These are phyloP conservation scores for Phytophthora cactorum DNA, from an alignment of 352 stramenopile species.

Conservation along the genomic window DNA sequence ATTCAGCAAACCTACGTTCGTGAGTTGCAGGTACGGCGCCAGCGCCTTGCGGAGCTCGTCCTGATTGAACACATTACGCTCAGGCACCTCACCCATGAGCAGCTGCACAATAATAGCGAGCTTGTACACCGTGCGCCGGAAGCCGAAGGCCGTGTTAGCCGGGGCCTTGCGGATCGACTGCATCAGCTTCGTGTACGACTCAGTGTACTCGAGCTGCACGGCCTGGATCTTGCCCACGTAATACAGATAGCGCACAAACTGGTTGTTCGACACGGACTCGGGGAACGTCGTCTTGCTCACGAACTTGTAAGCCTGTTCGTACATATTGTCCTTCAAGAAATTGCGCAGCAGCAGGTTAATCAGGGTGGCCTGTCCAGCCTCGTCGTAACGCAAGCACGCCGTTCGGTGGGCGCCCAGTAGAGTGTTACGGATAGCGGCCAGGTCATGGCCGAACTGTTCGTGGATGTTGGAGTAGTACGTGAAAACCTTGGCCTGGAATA, in stretches of 20 bases:
- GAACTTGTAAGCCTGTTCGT: constrained; percentile 94
- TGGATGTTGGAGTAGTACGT: constrained; percentile 81
- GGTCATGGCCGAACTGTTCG: constrained; percentile 67
- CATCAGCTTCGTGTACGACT: constrained; percentile 96
- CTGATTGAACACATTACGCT: constrained; percentile 94
- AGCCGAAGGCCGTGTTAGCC: constrained; percentile 95
- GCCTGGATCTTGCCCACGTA: constrained; percentile 96
- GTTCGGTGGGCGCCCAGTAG: constrained; percentile 88
- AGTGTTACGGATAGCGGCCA: constrained; percentile 65
- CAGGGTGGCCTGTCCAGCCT: constrained; percentile 90
- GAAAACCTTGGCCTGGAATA: constrained; percentile 82
- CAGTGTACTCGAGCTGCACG: constrained; percentile 97
- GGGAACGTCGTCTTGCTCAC: constrained; percentile 91
- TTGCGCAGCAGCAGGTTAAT: constrained; percentile 93
- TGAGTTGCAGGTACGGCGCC: constrained; percentile 95
- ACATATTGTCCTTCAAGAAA: constrained; percentile 90
- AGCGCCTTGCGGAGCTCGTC: constrained; percentile 91
- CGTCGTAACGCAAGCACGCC: constrained; percentile 88
- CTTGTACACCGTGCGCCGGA: constrained; percentile 96
- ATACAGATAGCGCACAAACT: constrained; percentile 98
- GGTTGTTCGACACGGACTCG: constrained; percentile 97
- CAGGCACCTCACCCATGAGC: constrained; percentile 98
- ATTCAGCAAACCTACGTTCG: constrained; percentile 67
- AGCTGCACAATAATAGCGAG: constrained; percentile 97
- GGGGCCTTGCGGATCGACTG: constrained; percentile 97